Evolutionary conservation across 1,284 basidiomycete species (phyloP).

Genomic region (Rhizoctonia solani): DNA sequence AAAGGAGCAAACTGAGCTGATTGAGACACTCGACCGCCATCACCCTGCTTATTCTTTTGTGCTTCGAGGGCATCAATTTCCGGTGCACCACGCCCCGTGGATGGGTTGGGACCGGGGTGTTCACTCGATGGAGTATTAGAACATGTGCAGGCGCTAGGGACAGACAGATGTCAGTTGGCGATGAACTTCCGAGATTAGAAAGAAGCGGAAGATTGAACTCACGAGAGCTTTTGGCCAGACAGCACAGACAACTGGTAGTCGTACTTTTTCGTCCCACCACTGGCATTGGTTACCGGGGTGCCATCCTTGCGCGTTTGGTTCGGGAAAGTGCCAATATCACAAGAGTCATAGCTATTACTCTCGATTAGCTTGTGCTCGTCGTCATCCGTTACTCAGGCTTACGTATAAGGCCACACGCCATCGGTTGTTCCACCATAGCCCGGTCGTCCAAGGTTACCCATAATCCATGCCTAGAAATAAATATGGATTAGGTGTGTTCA

Average conservation of each 20-base stretch:
- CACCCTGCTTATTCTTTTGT: slow-evolving; percentile 36
- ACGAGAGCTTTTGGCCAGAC: slow-evolving; percentile 37
- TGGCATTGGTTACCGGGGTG: slow-evolving; percentile 32
- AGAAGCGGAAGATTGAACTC: background rate
- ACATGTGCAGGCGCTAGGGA: slow-evolving; percentile 37
- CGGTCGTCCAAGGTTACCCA: slow-evolving; percentile 53
- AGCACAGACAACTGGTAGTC: slow-evolving; percentile 34
- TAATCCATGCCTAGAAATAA: slow-evolving; percentile 45
- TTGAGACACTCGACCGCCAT: slow-evolving; percentile 57
- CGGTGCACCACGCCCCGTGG: slow-evolving; percentile 35
- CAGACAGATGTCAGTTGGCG: background rate
- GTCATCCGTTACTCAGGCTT: slow-evolving; percentile 6
- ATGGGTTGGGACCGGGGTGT: slow-evolving; percentile 36
- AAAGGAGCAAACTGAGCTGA: slow-evolving; percentile 68
- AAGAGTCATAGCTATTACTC: slow-evolving; percentile 48
- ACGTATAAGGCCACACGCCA: slow-evolving; percentile 56
- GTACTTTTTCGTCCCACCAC: slow-evolving; percentile 31
- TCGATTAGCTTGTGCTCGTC: background rate
- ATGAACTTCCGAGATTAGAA: background rate
- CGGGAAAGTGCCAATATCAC: slow-evolving; percentile 53
- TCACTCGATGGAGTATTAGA: slow-evolving; percentile 35
- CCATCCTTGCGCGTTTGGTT: slow-evolving; percentile 47
- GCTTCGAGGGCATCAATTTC: slow-evolving; percentile 40
- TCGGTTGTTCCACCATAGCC: slow-evolving; percentile 50
- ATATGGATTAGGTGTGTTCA: slow-evolving; percentile 36